phyloP scores from a whole-genome alignment of 805 yeast genomes.

The Alloascoidea africana region DNA sequence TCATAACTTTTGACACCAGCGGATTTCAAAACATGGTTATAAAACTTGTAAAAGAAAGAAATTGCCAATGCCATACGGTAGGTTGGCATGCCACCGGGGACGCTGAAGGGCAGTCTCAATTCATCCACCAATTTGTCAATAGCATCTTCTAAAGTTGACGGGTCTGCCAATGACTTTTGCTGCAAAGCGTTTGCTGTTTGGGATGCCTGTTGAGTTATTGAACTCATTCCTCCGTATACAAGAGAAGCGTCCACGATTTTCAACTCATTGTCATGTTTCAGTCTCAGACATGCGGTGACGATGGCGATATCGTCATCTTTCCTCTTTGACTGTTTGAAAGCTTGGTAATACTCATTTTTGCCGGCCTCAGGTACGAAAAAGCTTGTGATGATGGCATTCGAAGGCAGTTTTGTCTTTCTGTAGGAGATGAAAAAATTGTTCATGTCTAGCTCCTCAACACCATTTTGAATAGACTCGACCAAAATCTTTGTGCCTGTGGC shows the following conservation, averaged over 20 bases:
- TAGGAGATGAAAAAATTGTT: slow-evolving; percentile 28
- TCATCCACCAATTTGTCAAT: slow-evolving; percentile 18
- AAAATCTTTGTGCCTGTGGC: slow-evolving; percentile 25
- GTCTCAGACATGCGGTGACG: slow-evolving; percentile 26
- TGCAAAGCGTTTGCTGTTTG: no score
- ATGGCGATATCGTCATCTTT: slow-evolving; percentile 36
- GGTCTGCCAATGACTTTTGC: no score
- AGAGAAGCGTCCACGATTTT: slow-evolving; percentile 1
- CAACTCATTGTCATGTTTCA: slow-evolving; percentile 13
- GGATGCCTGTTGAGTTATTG: no score
- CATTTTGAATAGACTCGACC: slow-evolving; percentile 18
- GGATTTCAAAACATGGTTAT: slow-evolving; percentile 21
- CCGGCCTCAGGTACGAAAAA: slow-evolving; percentile 25
- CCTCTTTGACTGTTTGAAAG: slow-evolving; percentile 31
- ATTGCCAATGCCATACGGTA: slow-evolving; percentile 26
- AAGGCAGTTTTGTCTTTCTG: slow-evolving; percentile 24
- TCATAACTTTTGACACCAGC: no score
- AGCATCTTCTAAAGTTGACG: no score
- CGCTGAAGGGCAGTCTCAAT: slow-evolving; percentile 23
- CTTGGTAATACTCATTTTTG: slow-evolving; percentile 21
- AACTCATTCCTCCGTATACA: no score
- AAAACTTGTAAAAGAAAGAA: slow-evolving; percentile 30
- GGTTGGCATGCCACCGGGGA: slow-evolving; percentile 35
- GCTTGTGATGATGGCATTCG: slow-evolving; percentile 19
- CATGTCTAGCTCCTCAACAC: slow-evolving; percentile 19